Evolutionary conservation across 2,329 filamentous ascomycete genomes (phyloP), one percentile per base, ranked within the genome.

Genomic region (Pseudogymnoascus sp.): DNA sequence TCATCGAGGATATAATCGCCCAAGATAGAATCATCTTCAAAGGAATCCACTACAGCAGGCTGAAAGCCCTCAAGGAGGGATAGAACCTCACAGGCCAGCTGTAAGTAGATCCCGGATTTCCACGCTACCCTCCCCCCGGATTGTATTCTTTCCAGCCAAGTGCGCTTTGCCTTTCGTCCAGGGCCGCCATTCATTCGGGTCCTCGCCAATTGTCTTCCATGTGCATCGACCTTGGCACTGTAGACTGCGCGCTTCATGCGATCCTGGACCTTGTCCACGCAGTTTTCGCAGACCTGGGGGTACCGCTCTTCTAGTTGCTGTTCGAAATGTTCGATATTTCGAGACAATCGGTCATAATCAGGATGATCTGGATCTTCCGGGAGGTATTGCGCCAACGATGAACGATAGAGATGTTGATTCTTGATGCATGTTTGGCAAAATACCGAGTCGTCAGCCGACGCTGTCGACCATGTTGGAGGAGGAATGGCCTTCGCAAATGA

Each of bases 261-360:
- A 37, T 82, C 78, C 66, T 88, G 84, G 21, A 93, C 93, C 65
- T 80, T 84, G 5, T 87, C 88, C 67, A 90, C 88, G 75, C 95
- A 99, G 53, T 85, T 80, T 66, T 83, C 83, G 77, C 95, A 99
- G 64, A 96, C 88, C 72, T 95, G 91, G 0, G 95, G 95, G 72
- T 97, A 97, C 60, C 89, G 84, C 70, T 85, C 80, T 77, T 97
- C 93, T 17, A 97, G 80, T 61, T 87, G 82, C 65, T 80, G 82
- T 65, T 88, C 87, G 73, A 89, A 96, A 37, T 81, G 80, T 73
- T 92, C 88, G 66, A 88, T 87, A 65, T 85, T 60, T 26, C 64
- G 63, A 9, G 61, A 31, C 17, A 33, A 13, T 17, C 35, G 80
- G 3, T 77, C 78, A 73, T 93, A 91, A 61, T 88, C 81, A 0